A percentile compares a stretch with the other conserved stretches of the same genome.
Conservation (phyloP, 148 eudicot genomes). For the Simmondsia chinensis region DNA sequence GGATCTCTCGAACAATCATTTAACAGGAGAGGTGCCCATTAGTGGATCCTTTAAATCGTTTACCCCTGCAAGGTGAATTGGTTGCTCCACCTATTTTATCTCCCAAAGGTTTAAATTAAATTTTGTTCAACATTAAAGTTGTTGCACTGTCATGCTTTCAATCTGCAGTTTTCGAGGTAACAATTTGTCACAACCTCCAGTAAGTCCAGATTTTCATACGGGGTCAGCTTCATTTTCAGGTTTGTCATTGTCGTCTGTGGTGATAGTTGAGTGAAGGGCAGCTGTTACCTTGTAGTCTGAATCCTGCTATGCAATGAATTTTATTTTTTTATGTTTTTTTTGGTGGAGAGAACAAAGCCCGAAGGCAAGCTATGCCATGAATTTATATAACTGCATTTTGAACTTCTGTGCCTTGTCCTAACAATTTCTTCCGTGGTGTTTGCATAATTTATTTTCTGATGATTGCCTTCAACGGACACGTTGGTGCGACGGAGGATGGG, state of each 20-base stretch:
- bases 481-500: too few species aligned
- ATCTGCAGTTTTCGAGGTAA: constrained; percentile 57
- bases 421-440: too few species aligned
- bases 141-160: constrained; percentile 7
- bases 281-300: too few species aligned
- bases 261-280: too few species aligned
- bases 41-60: constrained; percentile 80
- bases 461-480: too few species aligned
- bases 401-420: too few species aligned
- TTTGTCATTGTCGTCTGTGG: constrained; percentile 14
- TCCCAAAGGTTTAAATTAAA: neutral
- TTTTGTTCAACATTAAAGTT: neutral
- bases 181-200: constrained; percentile 23
- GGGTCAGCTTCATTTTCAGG: constrained; percentile 42
- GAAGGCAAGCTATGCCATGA: too few species aligned
- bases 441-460: too few species aligned
- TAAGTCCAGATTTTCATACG: constrained; percentile 27
- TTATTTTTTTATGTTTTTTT: too few species aligned
- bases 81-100: constrained; percentile 2
- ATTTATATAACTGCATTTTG: too few species aligned
- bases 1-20: constrained; percentile 61
- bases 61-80: constrained; percentile 66
- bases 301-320: too few species aligned
- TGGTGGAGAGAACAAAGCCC: too few species aligned
- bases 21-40: constrained; percentile 49